A percentile compares a stretch with the other conserved stretches of the same genome.
Conservation (phyloP, 331 rosid genomes). For the Phaseolus coccineus region DNA sequence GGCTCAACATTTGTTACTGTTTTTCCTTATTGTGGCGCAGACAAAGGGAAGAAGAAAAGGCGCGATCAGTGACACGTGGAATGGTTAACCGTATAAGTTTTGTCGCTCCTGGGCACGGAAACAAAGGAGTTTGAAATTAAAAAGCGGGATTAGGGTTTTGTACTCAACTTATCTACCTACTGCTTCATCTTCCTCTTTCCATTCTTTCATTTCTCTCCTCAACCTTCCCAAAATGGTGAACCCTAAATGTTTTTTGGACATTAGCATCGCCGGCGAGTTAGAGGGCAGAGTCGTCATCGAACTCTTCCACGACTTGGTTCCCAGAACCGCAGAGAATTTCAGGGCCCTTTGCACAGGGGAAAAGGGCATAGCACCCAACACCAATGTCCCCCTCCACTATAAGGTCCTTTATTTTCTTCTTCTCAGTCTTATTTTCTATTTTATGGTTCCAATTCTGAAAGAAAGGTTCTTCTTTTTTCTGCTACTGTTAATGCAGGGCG, state of each 20-base stretch:
- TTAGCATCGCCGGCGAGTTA: conserved; percentile 79
- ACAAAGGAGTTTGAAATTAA: conserved; percentile 26
- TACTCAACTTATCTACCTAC: not conserved
- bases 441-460: not conserved
- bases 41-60: conserved; percentile 6
- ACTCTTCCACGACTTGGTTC: conserved; percentile 65
- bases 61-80: conserved; percentile 27
- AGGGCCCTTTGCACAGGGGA: conserved; percentile 88
- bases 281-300: conserved; percentile 72
- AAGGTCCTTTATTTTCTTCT: conserved; percentile 53
- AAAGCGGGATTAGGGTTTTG: conserved; percentile 53
- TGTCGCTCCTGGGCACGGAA: conserved; percentile 37
- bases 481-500: conserved; percentile 51
- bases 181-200: not conserved
- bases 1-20: too few species aligned
- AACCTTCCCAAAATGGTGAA: conserved; percentile 54
- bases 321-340: conserved; percentile 87
- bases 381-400: conserved; percentile 80
- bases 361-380: conserved; percentile 71
- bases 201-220: not conserved
- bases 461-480: not conserved
- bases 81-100: conserved; percentile 19
- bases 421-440: not conserved
- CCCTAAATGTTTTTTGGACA: conserved; percentile 71
- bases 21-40: not conserved